Evolutionary conservation across 129 eudicot species (phyloP).

Genomic region (Rutidosis leptorrhynchoides): DNA sequence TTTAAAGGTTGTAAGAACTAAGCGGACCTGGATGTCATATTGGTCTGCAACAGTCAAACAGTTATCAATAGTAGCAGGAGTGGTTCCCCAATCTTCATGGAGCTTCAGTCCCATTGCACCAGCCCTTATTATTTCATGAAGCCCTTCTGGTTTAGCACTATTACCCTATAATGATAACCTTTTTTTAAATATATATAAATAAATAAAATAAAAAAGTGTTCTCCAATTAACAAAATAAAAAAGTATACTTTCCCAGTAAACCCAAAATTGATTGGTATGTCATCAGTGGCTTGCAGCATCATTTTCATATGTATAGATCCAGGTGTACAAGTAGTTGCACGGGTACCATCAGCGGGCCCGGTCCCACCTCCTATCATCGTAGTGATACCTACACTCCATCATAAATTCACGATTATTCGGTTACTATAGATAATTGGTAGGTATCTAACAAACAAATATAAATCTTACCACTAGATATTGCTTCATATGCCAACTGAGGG

Average conservation of each 20-base stretch:
- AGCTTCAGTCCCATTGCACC: conserved; percentile 99
- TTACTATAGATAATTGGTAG: background rate
- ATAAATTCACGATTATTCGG: conserved; percentile 14
- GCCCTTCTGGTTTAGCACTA: conserved; percentile 77
- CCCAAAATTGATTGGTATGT: conserved; percentile 86
- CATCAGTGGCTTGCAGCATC: conserved; percentile 93
- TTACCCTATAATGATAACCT: conserved; percentile 70
- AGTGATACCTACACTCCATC: conserved; percentile 59
- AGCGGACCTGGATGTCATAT: conserved; percentile 77
- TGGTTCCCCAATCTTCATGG: conserved; percentile 99
- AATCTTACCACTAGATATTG: conserved; percentile 81
- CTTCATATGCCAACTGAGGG: conserved; percentile 89
- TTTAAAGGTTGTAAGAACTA: background rate
- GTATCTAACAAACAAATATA: background rate
- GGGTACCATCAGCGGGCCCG: conserved; percentile 92
- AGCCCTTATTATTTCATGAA: conserved; percentile 81
- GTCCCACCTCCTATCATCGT: conserved; percentile 99
- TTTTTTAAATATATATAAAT: background rate
- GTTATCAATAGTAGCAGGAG: conserved; percentile 90
- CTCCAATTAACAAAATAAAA: conserved; percentile 11
- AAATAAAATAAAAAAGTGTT: conserved; percentile 2
- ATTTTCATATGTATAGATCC: conserved; percentile 77
- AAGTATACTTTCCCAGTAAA: conserved; percentile 84
- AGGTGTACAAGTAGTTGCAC: conserved; percentile 98
- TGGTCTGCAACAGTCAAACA: conserved; percentile 85